Percentiles rank a stretch among this genome's conserved stretches.
Conservation (phyloP, 1,284 basidiomycete genomes). For the Ustilago tritici region DNA sequence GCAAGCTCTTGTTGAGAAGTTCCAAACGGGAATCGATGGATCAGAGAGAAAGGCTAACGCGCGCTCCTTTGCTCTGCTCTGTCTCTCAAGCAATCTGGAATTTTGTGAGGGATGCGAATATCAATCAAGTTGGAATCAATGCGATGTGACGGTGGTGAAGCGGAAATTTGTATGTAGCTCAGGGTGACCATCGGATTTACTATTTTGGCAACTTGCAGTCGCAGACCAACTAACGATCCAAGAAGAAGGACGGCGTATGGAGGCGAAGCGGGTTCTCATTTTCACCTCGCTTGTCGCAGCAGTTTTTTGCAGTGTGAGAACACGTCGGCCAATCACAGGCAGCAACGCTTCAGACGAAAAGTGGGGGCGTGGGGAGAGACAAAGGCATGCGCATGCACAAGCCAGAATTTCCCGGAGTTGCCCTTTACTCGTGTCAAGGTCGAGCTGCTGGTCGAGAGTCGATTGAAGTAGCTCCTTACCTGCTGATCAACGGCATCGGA, state of each 20-base stretch:
- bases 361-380: neutral
- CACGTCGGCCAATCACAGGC: constrained; percentile 1
- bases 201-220: constrained; percentile 11
- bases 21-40: constrained; percentile 15
- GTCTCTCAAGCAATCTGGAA: neutral
- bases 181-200: neutral
- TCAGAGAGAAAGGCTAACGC: neutral
- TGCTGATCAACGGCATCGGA: too few relatives aligned
- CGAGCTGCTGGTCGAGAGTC: neutral
- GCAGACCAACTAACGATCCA: neutral
- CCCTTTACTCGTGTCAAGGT: neutral
- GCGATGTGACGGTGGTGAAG: constrained; percentile 18
- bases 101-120: constrained; percentile 11
- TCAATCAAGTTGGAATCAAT: neutral
- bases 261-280: constrained; percentile 2
- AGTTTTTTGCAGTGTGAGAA: neutral
- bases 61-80: constrained; percentile 6
- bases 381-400: too few relatives aligned
- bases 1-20: constrained; percentile 5
- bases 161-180: neutral
- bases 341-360: neutral
- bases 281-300: neutral
- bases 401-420: constrained; percentile 24
- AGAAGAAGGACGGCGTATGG: neutral
- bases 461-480: too few relatives aligned